A percentile compares a stretch with the other conserved stretches of the same genome.
phyloP scores from a whole-genome alignment of 2,329 filamentous ascomycete species.

The Blastomyces emzantsi region DNA sequence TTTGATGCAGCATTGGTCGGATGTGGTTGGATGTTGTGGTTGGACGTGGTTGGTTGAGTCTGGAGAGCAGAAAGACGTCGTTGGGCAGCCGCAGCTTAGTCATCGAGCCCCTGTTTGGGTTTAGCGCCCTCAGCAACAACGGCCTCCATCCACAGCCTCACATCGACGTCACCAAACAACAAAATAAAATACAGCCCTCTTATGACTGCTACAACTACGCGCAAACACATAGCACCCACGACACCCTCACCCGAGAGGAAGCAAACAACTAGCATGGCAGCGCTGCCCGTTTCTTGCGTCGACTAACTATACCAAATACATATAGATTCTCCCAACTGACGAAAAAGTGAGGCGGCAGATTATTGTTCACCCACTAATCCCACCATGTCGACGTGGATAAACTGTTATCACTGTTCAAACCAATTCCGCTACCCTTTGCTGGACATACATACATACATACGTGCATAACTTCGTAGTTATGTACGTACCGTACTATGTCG shows the following conservation, averaged over 20 bases:
- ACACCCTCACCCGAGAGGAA: not conserved
- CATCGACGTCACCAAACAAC: not conserved
- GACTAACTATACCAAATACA: not conserved
- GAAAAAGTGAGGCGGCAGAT: constrained; percentile 2
- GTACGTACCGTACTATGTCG: not conserved
- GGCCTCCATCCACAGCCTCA: not conserved
- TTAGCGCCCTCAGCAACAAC: not conserved
- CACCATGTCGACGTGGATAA: not conserved
- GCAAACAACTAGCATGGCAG: not conserved
- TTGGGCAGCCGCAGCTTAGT: constrained; percentile 1
- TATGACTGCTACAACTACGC: not conserved
- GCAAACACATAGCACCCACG: not conserved
- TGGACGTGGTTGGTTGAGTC: not conserved
- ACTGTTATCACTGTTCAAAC: not conserved
- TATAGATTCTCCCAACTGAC: not conserved
- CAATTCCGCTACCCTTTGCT: not conserved
- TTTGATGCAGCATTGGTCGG: not conserved
- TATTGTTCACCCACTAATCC: not conserved
- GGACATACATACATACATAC: not conserved
- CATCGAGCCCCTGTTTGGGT: not conserved
- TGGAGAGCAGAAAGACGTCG: not conserved
- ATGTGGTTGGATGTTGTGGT: not conserved
- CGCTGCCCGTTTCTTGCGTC: not conserved
- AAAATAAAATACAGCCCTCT: not conserved
- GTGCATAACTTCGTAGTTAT: not conserved